Conservation (phyloP, 495 filamentous ascomycete genomes). For the Stereocaulon alpinum region DNA sequence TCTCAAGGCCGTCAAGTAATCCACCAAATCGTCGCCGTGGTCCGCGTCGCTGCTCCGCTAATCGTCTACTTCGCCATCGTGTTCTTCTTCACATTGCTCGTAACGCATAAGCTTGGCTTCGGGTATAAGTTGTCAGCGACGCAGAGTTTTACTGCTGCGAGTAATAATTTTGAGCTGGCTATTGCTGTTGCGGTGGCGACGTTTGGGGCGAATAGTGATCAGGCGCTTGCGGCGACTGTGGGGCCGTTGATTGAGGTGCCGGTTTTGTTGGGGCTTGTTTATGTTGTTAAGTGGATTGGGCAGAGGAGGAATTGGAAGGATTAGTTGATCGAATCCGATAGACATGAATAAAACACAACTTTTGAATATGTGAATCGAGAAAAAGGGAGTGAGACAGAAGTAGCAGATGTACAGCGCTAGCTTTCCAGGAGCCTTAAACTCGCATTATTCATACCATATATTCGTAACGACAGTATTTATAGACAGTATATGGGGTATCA, state of each 20-base stretch:
- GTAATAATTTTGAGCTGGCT: conserved; percentile 91
- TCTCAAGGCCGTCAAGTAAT: conserved; percentile 71
- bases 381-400: too few species aligned
- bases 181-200: conserved; percentile 85
- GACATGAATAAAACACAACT: not conserved
- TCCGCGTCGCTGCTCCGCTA: conserved; percentile 70
- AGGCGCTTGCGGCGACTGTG: conserved; percentile 82
- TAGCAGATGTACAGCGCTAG: too few species aligned
- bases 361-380: too few species aligned
- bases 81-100: conserved; percentile 57
- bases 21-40: conserved; percentile 71
- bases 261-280: conserved; percentile 71
- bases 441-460: not conserved
- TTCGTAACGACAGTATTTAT: not conserved
- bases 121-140: conserved; percentile 63
- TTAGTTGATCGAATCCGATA: conserved; percentile 12
- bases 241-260: conserved; percentile 90
- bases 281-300: conserved; percentile 55
- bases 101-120: conserved; percentile 52
- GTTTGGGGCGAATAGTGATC: conserved; percentile 69
- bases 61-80: conserved; percentile 69
- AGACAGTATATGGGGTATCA: not conserved
- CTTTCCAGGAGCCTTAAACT: too few species aligned
- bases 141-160: conserved; percentile 88
- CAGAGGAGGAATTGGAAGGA: conserved; percentile 48